Conservation (phyloP, 2,329 filamentous ascomycete genomes). For the Leptographium flavum region DNA sequence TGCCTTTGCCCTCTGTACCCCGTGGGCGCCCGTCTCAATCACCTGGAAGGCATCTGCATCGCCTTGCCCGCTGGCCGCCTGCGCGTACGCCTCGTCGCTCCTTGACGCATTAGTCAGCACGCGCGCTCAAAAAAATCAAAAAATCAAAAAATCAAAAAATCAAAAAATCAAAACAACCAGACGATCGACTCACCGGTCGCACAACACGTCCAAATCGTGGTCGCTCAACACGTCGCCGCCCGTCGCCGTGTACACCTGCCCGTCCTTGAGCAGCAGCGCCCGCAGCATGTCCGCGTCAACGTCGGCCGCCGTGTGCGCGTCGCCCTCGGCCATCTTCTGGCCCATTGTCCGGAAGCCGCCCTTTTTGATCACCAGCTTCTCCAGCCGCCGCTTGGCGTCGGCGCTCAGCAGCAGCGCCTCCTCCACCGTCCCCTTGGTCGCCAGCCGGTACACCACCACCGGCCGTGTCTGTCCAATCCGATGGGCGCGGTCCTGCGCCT, state of each 20-base stretch:
- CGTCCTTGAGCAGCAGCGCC: constrained; percentile 55
- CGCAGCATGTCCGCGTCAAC: constrained; percentile 48
- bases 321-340: constrained; percentile 36
- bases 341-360: constrained; percentile 63
- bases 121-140: background rate
- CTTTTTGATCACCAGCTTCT: constrained; percentile 93
- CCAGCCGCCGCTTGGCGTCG: constrained; percentile 78
- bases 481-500: constrained; percentile 90
- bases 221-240: constrained; percentile 58
- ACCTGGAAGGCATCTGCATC: constrained; percentile 58
- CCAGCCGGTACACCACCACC: constrained; percentile 85
- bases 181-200: constrained; percentile 43
- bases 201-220: constrained; percentile 61
- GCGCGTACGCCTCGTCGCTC: constrained; percentile 46
- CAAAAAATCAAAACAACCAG: background rate
- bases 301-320: constrained; percentile 24
- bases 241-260: constrained; percentile 45
- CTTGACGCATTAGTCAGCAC: constrained; percentile 16
- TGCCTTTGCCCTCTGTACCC: no score
- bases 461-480: constrained; percentile 87
- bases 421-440: constrained; percentile 86
- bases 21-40: constrained; percentile 57
- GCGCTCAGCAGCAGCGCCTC: constrained; percentile 75
- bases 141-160: background rate
- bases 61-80: constrained; percentile 66